Evolutionary conservation across 1,284 basidiomycete genomes (phyloP), one percentile per base, ranked within the genome.

Genomic region (Ganoderma resinaceum): DNA sequence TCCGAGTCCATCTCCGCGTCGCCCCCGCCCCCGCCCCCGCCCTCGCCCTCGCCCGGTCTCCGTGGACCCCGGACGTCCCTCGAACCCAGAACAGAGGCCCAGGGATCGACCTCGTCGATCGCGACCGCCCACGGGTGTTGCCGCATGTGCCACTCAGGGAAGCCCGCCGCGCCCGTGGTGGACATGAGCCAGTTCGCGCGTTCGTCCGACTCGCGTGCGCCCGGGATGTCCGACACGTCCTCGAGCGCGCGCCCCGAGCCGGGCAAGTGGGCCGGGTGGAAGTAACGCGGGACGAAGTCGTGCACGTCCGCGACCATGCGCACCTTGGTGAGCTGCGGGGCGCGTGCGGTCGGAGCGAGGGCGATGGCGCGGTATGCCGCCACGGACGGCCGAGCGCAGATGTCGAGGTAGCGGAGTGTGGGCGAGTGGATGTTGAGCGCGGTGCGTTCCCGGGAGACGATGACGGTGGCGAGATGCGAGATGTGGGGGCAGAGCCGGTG

Each of bases 391-490:
- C 16, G 16, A 2, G 14, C 29, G 52, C 23, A 9, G 52, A 55
- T 55, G 52, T 31, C 52, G 52, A 55, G 52, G 29, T 55, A 55
- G 52, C 29, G 52, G 52, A 55, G 52, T 14, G 29, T 55, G 52
- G 29, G 29, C 16, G 52, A 55, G 52, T 55, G 52, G 52, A 55
- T 55, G 29, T 55, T 33, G 12, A 55, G 52, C 5, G 52, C 29
- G 29, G 31, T 18, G 31, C 52, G 52, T 9, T 55, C 52, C 29
- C 7, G 16, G 52, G 29, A 29, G 2, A 18, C 5, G 29, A 33
- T 20, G 3, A 33, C 1, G 16, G 33, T 0, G 29, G 14, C 52
- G 52, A 55, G 52, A 20, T 55, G 52, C 29, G 16, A 20, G 18
- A 55, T 18, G 52, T 16, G 29, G 52, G 52, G 52, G 16, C 52